Evolutionary conservation across 225 moss, liverwort and hornwort species (phyloP).

Genomic region (Polytrichum commune): DNA sequence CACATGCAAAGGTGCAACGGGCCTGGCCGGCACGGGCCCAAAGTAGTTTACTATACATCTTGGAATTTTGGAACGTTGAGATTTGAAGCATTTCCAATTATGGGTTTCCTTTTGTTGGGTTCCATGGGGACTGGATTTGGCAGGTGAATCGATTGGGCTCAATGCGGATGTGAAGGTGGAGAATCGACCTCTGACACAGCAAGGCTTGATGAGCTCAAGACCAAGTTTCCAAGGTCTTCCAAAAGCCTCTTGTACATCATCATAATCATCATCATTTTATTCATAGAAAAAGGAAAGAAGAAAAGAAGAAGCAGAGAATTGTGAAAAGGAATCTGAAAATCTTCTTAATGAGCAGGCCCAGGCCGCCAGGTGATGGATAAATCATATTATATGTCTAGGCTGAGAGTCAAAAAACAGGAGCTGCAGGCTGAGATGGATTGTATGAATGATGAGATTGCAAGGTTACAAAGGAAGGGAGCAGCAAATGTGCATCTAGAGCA

Average conservation of each 20-base stretch:
- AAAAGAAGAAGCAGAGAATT: background rate
- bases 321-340: background rate
- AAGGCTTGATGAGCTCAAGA: slow-evolving; percentile 57
- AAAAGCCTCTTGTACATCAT: background rate
- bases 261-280: background rate
- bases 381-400: slow-evolving; percentile 58
- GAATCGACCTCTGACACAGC: slow-evolving; percentile 66
- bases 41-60: too few relatives aligned
- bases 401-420: slow-evolving; percentile 65
- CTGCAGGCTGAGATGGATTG: slow-evolving; percentile 56
- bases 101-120: too few relatives aligned
- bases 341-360: slow-evolving; percentile 29
- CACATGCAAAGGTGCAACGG: too few relatives aligned
- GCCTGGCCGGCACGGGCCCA: too few relatives aligned
- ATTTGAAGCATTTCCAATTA: too few relatives aligned
- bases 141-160: slow-evolving; percentile 38
- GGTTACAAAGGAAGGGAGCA: slow-evolving; percentile 45
- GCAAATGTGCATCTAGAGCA: slow-evolving; percentile 45
- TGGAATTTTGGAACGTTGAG: too few relatives aligned
- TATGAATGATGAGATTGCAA: slow-evolving; percentile 54
- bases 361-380: slow-evolving; percentile 74
- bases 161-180: slow-evolving; percentile 20
- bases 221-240: slow-evolving; percentile 47
- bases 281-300: background rate
- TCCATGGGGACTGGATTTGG: too few relatives aligned